Conservation (phyloP, 2,329 filamentous ascomycete species). For the Neofusicoccum ribis region DNA sequence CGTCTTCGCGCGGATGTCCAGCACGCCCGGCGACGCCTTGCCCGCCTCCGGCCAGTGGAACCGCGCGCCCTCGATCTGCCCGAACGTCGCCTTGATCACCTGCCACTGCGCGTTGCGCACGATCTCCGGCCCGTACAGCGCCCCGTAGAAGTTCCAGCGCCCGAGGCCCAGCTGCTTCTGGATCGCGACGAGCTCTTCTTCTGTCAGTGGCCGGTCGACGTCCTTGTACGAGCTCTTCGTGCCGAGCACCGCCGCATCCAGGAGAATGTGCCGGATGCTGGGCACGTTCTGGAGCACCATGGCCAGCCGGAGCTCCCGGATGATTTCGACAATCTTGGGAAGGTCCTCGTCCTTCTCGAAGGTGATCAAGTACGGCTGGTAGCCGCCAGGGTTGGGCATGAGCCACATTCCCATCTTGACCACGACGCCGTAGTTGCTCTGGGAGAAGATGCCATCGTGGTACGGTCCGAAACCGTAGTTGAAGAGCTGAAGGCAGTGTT, state of each 20-base stretch:
- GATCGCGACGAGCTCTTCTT: conserved; percentile 45
- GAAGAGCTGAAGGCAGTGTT: conserved; percentile 25
- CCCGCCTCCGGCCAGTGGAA: conserved; percentile 39
- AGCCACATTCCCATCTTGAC: conserved; percentile 56
- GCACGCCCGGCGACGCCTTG: conserved; percentile 32
- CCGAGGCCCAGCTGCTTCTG: conserved; percentile 44
- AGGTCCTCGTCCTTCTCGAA: conserved; percentile 53
- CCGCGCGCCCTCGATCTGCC: conserved; percentile 33
- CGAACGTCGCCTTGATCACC: conserved; percentile 37
- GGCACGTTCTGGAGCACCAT: conserved; percentile 50
- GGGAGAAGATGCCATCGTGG: conserved; percentile 39
- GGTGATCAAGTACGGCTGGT: conserved; percentile 47
- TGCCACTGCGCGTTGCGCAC: conserved; percentile 35
- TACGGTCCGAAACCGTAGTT: conserved; percentile 40
- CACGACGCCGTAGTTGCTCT: conserved; percentile 38
- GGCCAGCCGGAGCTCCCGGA: conserved; percentile 43
- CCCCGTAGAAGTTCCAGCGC: conserved; percentile 51
- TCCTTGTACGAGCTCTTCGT: conserved; percentile 33
- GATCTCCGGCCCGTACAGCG: conserved; percentile 28
- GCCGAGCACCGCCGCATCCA: conserved; percentile 44
- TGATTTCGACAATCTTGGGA: conserved; percentile 50
- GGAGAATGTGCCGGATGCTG: conserved; percentile 42
- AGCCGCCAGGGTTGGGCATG: conserved; percentile 55
- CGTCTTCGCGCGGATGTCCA: conserved; percentile 25
- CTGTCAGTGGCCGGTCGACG: conserved; percentile 35